Conservation (phyloP, 2,329 filamentous ascomycete species). For the Truncatella angustata region DNA sequence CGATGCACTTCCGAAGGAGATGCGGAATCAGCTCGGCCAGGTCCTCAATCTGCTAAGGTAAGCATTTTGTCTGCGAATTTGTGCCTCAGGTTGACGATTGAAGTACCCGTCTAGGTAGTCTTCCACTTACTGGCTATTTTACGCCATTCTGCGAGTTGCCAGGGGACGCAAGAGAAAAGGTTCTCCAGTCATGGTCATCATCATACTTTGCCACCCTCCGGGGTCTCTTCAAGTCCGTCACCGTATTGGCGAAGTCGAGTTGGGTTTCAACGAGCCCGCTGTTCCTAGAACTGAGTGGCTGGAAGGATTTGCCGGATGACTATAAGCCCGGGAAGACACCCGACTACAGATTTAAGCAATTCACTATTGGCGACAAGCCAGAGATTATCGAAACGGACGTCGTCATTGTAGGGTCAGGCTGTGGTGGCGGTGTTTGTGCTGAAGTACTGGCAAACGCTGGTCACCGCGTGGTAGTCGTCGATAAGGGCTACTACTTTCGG, state of each 20-base stretch:
- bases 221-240: too few relatives aligned
- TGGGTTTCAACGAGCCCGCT: slow-evolving; percentile 46
- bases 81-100: not conserved
- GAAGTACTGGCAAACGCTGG: slow-evolving; percentile 59
- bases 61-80: not conserved
- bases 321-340: slow-evolving; percentile 34
- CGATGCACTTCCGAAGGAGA: not conserved
- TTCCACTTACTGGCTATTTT: slow-evolving; percentile 50
- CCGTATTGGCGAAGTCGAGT: slow-evolving; percentile 40
- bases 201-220: slow-evolving; percentile 47
- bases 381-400: slow-evolving; percentile 64
- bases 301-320: slow-evolving; percentile 39
- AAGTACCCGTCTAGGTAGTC: slow-evolving; percentile 48
- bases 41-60: slow-evolving; percentile 8
- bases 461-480: slow-evolving; percentile 61
- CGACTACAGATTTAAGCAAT: slow-evolving; percentile 45
- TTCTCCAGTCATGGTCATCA: slow-evolving; percentile 46
- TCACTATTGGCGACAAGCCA: slow-evolving; percentile 33
- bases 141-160: slow-evolving; percentile 49
- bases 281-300: slow-evolving; percentile 41
- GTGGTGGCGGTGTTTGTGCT: slow-evolving; percentile 67
- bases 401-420: slow-evolving; percentile 69
- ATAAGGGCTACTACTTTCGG: slow-evolving; percentile 66
- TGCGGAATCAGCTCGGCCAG: slow-evolving; percentile 3
- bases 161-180: slow-evolving; percentile 42